Evolutionary conservation across 2,329 filamentous ascomycete genomes (phyloP).

Genomic region (Dendrostoma leiphaemia): DNA sequence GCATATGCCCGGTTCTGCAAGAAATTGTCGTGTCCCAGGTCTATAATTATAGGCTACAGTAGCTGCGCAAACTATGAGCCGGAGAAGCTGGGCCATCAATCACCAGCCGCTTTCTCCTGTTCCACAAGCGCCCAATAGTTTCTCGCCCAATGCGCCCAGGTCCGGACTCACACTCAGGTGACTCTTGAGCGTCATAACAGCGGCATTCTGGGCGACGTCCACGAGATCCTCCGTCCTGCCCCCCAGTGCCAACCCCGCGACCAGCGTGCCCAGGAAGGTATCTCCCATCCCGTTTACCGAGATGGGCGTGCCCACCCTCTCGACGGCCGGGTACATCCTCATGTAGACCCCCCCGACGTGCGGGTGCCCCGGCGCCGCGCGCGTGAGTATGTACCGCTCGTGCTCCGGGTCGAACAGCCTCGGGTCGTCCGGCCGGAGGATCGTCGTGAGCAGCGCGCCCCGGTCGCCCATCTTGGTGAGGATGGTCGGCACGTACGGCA

Average conservation of each 20-base stretch:
- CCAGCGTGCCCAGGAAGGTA: conserved; percentile 81
- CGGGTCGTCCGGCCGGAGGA: conserved; percentile 67
- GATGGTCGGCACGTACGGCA: conserved; percentile 84
- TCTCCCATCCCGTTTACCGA: conserved; percentile 96
- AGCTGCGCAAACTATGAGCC: too few relatives aligned
- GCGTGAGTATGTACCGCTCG: conserved; percentile 69
- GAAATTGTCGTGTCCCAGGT: too few relatives aligned
- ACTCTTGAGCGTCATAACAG: conserved; percentile 74
- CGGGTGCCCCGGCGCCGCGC: conserved; percentile 51
- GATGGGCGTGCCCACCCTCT: conserved; percentile 68
- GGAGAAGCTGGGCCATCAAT: not conserved
- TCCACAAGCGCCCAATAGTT: conserved; percentile 40
- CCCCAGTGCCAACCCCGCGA: conserved; percentile 71
- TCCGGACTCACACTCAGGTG: conserved; percentile 67
- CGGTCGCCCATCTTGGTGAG: conserved; percentile 77
- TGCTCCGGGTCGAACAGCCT: conserved; percentile 61
- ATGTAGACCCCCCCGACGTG: conserved; percentile 79
- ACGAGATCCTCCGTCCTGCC: conserved; percentile 61
- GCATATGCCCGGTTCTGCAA: too few relatives aligned
- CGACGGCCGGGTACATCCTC: conserved; percentile 64
- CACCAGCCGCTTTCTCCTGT: conserved; percentile 29
- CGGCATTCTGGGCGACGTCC: conserved; percentile 77
- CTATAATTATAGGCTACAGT: too few relatives aligned
- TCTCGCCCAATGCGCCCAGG: conserved; percentile 44
- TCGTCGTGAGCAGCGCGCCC: conserved; percentile 72